phyloP scores from a whole-genome alignment of 768 basidiomycete species.

The Lyophyllum atratum region DNA sequence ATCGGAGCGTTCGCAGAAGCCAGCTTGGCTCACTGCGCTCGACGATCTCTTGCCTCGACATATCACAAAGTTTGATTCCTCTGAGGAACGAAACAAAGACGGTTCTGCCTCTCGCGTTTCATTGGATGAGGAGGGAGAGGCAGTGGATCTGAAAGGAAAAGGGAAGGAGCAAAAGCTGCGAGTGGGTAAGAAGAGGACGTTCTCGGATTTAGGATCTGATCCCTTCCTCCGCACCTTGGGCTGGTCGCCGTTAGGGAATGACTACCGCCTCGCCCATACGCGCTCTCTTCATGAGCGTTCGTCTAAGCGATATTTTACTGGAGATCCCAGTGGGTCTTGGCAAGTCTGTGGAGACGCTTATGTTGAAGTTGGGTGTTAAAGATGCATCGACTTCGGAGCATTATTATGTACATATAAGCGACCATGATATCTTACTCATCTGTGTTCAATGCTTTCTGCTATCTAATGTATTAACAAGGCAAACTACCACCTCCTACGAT shows the following conservation, averaged over 20 bases:
- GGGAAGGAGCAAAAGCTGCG: not conserved
- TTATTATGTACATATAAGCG: not conserved
- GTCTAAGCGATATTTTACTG: not conserved
- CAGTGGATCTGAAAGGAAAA: not conserved
- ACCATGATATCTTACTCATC: not conserved
- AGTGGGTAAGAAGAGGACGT: not conserved
- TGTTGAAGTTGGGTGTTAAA: not conserved
- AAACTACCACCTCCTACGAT: too few relatives aligned
- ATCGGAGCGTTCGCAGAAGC: not conserved
- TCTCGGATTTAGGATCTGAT: not conserved
- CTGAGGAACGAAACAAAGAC: not conserved
- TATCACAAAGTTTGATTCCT: not conserved
- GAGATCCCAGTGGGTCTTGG: constrained; percentile 1
- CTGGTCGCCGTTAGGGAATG: not conserved
- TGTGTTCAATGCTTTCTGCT: not conserved
- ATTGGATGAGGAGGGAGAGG: not conserved
- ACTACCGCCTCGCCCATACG: not conserved
- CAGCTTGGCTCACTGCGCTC: not conserved
- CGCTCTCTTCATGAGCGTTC: not conserved
- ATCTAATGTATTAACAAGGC: not conserved
- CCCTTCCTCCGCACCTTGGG: not conserved
- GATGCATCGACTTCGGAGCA: not conserved
- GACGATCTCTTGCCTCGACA: not conserved
- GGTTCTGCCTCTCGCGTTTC: not conserved
- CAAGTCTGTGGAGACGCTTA: not conserved